These are phyloP conservation scores for Neofusicoccum parvum DNA, from an alignment of 2,329 filamentous ascomycete species.

Conservation along the genomic window DNA sequence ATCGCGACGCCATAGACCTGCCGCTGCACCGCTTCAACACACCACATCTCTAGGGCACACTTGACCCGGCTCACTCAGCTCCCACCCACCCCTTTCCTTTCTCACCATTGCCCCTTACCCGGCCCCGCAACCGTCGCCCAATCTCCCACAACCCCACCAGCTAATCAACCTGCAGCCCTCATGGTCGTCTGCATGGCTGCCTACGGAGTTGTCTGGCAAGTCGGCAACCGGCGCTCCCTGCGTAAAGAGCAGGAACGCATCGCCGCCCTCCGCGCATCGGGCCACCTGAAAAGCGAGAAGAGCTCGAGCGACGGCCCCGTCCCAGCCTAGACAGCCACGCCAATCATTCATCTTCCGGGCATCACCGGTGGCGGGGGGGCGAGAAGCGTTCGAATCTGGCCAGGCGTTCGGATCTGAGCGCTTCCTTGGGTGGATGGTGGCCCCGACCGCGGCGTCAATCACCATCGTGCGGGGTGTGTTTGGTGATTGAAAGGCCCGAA, in stretches of 20 bases:
- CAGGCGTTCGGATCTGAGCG: neutral
- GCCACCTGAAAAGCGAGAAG: conserved; percentile 24
- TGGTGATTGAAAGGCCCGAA: too few relatives aligned
- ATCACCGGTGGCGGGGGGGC: neutral
- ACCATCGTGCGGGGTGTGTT: neutral
- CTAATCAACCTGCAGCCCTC: conserved; percentile 21
- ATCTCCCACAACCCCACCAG: neutral
- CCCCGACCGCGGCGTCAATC: too few relatives aligned
- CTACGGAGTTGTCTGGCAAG: conserved; percentile 28
- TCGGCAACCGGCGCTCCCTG: conserved; percentile 26
- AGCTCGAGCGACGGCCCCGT: neutral
- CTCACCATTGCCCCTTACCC: neutral
- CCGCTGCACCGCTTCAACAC: neutral
- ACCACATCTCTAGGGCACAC: neutral
- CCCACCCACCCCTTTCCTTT: neutral
- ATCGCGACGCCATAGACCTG: neutral
- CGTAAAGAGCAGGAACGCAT: conserved; percentile 26
- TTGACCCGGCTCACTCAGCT: neutral
- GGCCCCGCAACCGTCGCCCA: neutral
- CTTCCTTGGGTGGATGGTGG: neutral
- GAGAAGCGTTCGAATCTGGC: neutral
- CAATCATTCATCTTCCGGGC: neutral
- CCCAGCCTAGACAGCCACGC: neutral
- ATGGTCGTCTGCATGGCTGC: conserved; percentile 28
- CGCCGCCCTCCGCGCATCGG: conserved; percentile 25